These are phyloP conservation scores for Eryngium alpinum DNA, from an alignment of 140 eudicot species.

Conservation along the genomic window DNA sequence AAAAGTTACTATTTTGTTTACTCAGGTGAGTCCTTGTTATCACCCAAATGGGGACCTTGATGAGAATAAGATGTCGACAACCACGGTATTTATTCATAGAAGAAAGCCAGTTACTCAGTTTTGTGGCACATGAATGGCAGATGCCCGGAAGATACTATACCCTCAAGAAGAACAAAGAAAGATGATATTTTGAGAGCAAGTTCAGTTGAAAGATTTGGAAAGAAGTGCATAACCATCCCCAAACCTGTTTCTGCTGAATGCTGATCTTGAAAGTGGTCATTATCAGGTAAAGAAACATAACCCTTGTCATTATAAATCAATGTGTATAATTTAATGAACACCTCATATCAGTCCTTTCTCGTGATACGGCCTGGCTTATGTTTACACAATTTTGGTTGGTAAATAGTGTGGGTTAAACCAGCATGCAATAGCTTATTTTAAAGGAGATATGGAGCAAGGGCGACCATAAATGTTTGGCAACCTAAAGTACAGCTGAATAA, in stretches of 20 bases:
- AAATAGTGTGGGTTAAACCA: no score
- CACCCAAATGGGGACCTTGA: conserved; percentile 79
- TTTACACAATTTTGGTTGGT: no score
- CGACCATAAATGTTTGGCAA: conserved; percentile 92
- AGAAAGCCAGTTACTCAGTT: conserved; percentile 49
- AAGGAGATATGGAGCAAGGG: conserved; percentile 98
- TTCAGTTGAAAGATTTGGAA: conserved; percentile 85
- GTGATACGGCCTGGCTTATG: no score
- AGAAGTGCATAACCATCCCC: conserved; percentile 63
- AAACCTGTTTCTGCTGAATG: conserved; percentile 87
- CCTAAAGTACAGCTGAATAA: conserved; percentile 88
- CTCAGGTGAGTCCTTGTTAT: conserved; percentile 74
- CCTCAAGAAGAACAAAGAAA: conserved; percentile 84
- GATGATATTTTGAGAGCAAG: conserved; percentile 91
- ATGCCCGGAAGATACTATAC: conserved; percentile 74
- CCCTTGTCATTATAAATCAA: no score
- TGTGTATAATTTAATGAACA: no score
- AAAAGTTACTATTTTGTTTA: background rate
- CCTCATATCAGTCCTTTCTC: no score
- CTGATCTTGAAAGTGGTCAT: conserved; percentile 96
- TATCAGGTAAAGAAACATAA: conserved; percentile 45
- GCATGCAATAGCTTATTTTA: conserved; percentile 96
- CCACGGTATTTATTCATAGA: conserved; percentile 32
- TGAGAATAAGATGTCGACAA: conserved; percentile 52
- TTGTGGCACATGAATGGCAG: conserved; percentile 86